Percentiles rank a stretch among this genome's conserved stretches.
Conservation (phyloP, 192 early-diverging fungal genomes). For the Thamnidium elegans region DNA sequence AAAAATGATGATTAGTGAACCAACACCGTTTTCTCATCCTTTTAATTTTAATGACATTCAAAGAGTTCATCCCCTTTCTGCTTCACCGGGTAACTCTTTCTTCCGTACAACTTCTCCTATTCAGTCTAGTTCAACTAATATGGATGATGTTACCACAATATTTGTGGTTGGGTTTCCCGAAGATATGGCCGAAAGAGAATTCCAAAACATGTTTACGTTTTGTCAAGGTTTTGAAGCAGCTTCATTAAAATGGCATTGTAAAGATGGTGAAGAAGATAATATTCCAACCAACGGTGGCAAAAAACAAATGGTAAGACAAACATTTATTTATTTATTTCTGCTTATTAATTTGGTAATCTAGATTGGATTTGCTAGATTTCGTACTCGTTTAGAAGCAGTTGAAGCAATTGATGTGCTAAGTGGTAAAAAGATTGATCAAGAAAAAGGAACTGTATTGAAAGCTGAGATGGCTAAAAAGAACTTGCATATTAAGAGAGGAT, state of each 20-base stretch:
- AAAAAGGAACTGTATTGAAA: slow-evolving; percentile 80
- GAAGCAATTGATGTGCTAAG: slow-evolving; percentile 89
- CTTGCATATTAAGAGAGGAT: slow-evolving; percentile 87
- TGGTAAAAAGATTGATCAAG: slow-evolving; percentile 89
- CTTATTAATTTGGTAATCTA: slow-evolving; percentile 30
- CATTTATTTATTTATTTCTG: background rate
- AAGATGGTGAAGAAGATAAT: slow-evolving; percentile 69
- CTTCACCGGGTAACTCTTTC: slow-evolving; percentile 13
- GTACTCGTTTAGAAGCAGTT: slow-evolving; percentile 84
- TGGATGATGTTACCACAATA: slow-evolving; percentile 96
- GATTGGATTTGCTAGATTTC: slow-evolving; percentile 99
- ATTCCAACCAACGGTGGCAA: slow-evolving; percentile 24
- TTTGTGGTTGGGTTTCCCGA: slow-evolving; percentile 99
- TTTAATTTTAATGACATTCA: slow-evolving; percentile 16
- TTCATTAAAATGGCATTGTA: slow-evolving; percentile 84
- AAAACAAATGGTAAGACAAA: slow-evolving; percentile 29
- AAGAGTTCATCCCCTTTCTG: slow-evolving; percentile 28
- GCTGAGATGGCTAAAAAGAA: slow-evolving; percentile 99
- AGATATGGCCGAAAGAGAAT: slow-evolving; percentile 98
- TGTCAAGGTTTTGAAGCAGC: slow-evolving; percentile 97
- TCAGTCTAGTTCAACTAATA: background rate
- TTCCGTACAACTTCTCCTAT: slow-evolving; percentile 10
- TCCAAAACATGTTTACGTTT: slow-evolving; percentile 99
- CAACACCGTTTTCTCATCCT: slow-evolving; percentile 10
- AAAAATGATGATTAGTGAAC: slow-evolving; percentile 32